A percentile compares a stretch with the other conserved stretches of the same genome.
Evolutionary conservation across 1,139 yeast genomes (phyloP).

Genomic region (Petasospora fabianii): DNA sequence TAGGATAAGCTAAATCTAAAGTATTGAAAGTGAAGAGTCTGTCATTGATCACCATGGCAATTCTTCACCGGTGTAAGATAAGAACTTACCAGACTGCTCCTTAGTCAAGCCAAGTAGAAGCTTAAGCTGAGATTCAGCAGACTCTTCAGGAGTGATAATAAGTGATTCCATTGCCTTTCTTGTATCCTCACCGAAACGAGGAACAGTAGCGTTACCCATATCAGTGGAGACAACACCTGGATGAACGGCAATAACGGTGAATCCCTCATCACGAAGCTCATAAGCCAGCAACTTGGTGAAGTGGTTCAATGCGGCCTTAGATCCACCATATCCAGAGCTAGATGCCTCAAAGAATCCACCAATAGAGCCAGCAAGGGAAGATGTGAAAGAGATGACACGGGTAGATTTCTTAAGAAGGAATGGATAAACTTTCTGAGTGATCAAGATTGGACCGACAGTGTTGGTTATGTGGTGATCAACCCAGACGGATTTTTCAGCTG

Average conservation of each 20-base stretch:
- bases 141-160: not conserved
- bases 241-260: constrained; percentile 28
- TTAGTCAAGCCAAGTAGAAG: not conserved
- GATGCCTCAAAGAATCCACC: constrained; percentile 15
- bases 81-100: constrained; percentile 11
- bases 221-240: constrained; percentile 28
- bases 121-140: not conserved
- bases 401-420: constrained; percentile 20
- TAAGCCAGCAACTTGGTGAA: constrained; percentile 23
- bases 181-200: not conserved
- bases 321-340: constrained; percentile 31
- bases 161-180: not conserved
- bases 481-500: not conserved
- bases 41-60: not conserved
- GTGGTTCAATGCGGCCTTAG: constrained; percentile 35
- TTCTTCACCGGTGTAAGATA: constrained; percentile 9
- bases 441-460: constrained; percentile 27
- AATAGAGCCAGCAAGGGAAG: constrained; percentile 29
- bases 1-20: too few relatives aligned
- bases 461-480: constrained; percentile 17
- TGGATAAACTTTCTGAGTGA: constrained; percentile 24
- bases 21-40: too few relatives aligned
- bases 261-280: constrained; percentile 26
- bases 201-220: constrained; percentile 1
- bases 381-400: constrained; percentile 24